Percentiles rank a stretch among this genome's conserved stretches.
Conservation (phyloP, 179 eudicot genomes). For the Camellia oleifera region DNA sequence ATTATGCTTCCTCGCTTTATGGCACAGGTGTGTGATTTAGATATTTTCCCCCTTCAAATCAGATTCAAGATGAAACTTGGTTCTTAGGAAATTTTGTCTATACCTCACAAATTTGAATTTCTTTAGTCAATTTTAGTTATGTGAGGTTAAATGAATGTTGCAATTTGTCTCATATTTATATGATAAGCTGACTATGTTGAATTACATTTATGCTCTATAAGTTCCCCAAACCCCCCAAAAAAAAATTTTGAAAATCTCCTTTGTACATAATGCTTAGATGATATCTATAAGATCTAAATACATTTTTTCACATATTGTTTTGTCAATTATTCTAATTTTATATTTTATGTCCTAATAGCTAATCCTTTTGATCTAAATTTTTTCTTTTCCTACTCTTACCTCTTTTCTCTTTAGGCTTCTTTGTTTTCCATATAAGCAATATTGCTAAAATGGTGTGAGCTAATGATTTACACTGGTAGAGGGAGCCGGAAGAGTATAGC, state of each 20-base stretch:
- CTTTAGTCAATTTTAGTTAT: too few species aligned
- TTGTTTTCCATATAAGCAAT: background rate
- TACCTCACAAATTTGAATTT: too few species aligned
- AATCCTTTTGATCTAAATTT: background rate
- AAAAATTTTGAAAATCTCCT: background rate
- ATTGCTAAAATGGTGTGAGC: background rate
- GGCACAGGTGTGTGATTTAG: too few species aligned
- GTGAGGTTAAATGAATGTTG: too few species aligned
- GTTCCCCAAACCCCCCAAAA: too few species aligned
- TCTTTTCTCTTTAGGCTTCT: background rate
- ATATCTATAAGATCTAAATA: background rate
- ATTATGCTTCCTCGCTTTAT: too few species aligned
- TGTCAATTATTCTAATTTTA: background rate
- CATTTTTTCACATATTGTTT: background rate
- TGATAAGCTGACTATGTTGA: conserved; percentile 26
- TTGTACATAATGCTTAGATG: background rate
- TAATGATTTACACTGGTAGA: background rate
- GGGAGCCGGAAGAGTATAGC: too few species aligned
- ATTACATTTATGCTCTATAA: background rate
- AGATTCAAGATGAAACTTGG: too few species aligned
- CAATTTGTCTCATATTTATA: conserved; percentile 34
- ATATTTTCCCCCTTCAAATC: too few species aligned
- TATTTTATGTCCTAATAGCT: background rate
- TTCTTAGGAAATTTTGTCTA: too few species aligned
- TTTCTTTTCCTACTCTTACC: background rate